These are phyloP conservation scores for Dactylellina drechsleri DNA, from an alignment of 2,329 filamentous ascomycete species.

Conservation along the genomic window DNA sequence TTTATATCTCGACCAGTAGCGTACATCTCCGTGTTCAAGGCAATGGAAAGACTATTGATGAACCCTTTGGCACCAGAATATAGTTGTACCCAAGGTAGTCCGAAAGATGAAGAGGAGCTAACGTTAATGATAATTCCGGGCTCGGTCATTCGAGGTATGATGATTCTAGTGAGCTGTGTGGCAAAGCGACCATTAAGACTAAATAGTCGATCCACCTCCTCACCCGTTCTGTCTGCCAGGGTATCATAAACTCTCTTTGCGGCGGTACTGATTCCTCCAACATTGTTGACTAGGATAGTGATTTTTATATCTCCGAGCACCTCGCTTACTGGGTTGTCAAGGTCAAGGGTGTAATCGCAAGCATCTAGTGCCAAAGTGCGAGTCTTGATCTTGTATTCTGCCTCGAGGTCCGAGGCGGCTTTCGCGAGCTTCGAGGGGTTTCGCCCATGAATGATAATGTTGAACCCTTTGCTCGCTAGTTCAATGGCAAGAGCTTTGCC, in stretches of 20 bases:
- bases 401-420: slow-evolving; percentile 78
- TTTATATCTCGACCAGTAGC: slow-evolving; percentile 41
- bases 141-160: slow-evolving; percentile 43
- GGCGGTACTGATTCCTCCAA: slow-evolving; percentile 27
- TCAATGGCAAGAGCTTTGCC: slow-evolving; percentile 95
- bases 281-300: slow-evolving; percentile 42
- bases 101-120: slow-evolving; percentile 26
- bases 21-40: slow-evolving; percentile 39
- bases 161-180: slow-evolving; percentile 30
- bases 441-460: slow-evolving; percentile 91
- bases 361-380: slow-evolving; percentile 63
- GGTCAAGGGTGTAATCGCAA: slow-evolving; percentile 86
- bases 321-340: slow-evolving; percentile 72
- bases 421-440: slow-evolving; percentile 86
- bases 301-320: slow-evolving; percentile 36
- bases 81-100: slow-evolving; percentile 42
- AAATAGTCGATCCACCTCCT: slow-evolving; percentile 36
- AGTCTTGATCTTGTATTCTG: slow-evolving; percentile 76
- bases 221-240: slow-evolving; percentile 20
- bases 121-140: slow-evolving; percentile 43
- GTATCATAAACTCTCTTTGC: slow-evolving; percentile 21
- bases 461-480: slow-evolving; percentile 90
- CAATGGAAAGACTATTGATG: slow-evolving; percentile 40
- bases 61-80: slow-evolving; percentile 37
- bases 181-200: slow-evolving; percentile 42